Percentiles rank a stretch among this genome's conserved stretches.
phyloP scores from a whole-genome alignment of 495 filamentous ascomycete species.

The Clavariopsis aquatica region DNA sequence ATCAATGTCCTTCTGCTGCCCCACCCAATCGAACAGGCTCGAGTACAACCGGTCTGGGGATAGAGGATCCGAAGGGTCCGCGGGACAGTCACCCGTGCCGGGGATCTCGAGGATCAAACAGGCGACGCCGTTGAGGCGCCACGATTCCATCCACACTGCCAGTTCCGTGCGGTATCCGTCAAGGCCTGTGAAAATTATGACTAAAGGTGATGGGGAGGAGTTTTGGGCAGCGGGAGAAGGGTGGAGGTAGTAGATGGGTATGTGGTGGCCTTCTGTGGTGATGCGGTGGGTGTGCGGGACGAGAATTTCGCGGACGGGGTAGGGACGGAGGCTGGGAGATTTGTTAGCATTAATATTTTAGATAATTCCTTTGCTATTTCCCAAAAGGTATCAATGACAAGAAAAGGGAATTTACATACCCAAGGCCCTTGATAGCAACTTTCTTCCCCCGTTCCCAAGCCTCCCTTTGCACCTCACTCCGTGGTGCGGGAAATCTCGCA shows the following conservation, averaged over 20 bases:
- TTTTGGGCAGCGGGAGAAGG: constrained; percentile 49
- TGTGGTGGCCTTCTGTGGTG: constrained; percentile 54
- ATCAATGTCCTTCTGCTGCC: constrained; percentile 59
- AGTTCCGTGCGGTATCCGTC: constrained; percentile 82
- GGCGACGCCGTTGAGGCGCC: constrained; percentile 58
- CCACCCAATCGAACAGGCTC: constrained; percentile 69
- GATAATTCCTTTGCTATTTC: no score
- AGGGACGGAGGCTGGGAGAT: constrained; percentile 50
- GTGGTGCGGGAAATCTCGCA: constrained; percentile 63
- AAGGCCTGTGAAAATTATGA: constrained; percentile 73
- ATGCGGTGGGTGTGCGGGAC: constrained; percentile 59
- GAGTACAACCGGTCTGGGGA: constrained; percentile 61
- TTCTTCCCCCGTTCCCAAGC: constrained; percentile 71
- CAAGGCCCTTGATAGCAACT: constrained; percentile 61
- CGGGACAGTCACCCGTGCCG: constrained; percentile 76
- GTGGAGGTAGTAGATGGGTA: constrained; percentile 66
- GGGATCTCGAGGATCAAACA: constrained; percentile 71
- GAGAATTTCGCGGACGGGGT: constrained; percentile 58
- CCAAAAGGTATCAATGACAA: not conserved
- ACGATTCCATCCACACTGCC: constrained; percentile 68
- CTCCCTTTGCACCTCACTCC: constrained; percentile 59
- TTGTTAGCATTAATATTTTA: not conserved
- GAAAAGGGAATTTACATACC: constrained; percentile 6
- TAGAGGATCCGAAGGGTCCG: constrained; percentile 56
- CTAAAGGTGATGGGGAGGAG: constrained; percentile 54